phyloP scores from a whole-genome alignment of 495 filamentous ascomycete genomes.

The Neurospora cerealis region DNA sequence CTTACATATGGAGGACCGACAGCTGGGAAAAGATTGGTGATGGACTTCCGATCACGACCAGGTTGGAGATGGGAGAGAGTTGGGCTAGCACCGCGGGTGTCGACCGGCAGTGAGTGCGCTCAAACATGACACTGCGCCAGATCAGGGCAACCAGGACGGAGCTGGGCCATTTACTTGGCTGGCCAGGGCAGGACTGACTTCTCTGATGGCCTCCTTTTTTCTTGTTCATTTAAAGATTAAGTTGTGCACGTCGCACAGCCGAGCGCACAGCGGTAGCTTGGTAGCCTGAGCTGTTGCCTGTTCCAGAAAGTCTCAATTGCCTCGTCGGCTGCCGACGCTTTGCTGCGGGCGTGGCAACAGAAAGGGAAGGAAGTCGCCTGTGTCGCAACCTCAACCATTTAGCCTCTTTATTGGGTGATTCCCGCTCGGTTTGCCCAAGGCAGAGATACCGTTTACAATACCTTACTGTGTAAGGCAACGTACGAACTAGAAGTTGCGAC shows the following conservation, averaged over 20 bases:
- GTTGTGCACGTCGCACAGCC: not conserved
- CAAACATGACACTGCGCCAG: not conserved
- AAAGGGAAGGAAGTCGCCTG: not conserved
- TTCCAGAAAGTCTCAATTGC: not conserved
- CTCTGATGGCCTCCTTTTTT: not conserved
- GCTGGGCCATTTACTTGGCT: not conserved
- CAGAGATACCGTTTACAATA: not conserved
- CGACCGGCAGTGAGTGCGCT: not conserved
- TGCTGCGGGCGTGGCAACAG: not conserved
- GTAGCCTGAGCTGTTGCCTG: not conserved
- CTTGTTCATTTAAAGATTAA: not conserved
- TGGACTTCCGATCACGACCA: not conserved
- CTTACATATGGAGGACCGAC: conserved; percentile 14
- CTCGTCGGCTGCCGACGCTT: not conserved
- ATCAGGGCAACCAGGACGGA: not conserved
- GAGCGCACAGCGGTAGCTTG: not conserved
- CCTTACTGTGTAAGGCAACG: not conserved
- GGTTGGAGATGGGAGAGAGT: not conserved
- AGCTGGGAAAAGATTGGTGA: not conserved
- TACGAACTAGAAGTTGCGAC: not conserved
- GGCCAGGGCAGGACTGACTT: not conserved
- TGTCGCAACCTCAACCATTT: not conserved
- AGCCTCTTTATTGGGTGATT: not conserved
- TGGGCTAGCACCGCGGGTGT: not conserved
- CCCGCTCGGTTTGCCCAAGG: not conserved